Evolutionary conservation across 83 land plant species (phyloP).

Genomic region (Thuja plicata): DNA sequence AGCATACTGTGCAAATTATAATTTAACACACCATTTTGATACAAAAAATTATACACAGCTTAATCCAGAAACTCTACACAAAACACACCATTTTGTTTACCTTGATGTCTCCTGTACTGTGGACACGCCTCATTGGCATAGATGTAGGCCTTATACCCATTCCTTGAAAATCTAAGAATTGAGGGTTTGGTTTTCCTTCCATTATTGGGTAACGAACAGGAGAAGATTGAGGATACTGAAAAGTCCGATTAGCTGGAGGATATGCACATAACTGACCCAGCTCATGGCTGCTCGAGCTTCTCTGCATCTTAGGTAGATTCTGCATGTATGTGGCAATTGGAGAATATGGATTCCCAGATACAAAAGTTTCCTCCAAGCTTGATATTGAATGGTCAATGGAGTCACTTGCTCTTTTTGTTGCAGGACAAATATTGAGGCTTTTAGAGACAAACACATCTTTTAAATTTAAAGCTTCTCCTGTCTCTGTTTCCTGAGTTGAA

Average conservation of each 20-base stretch:
- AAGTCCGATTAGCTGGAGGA: neutral
- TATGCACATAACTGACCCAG: neutral
- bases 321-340: neutral
- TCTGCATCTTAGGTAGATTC: constrained; percentile 8
- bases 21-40: too few relatives aligned
- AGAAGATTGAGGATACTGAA: neutral
- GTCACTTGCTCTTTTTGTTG: neutral
- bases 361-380: neutral
- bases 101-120: constrained; percentile 16
- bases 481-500: neutral
- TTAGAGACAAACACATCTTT: neutral
- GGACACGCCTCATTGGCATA: constrained; percentile 8
- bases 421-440: neutral
- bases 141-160: neutral
- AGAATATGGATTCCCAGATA: neutral
- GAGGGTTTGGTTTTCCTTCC: constrained; percentile 4
- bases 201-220: constrained; percentile 2
- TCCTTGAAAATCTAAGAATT: constrained; percentile 10
- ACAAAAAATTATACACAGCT: too few relatives aligned
- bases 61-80: too few relatives aligned
- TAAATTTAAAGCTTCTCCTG: neutral
- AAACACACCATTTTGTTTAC: neutral
- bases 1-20: neutral
- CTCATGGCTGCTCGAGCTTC: constrained; percentile 9
- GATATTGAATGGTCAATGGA: neutral